Percentiles rank a stretch among this genome's conserved stretches.
Evolutionary conservation across 129 eudicot genomes (phyloP).

Genomic region (Lonicera japonica): DNA sequence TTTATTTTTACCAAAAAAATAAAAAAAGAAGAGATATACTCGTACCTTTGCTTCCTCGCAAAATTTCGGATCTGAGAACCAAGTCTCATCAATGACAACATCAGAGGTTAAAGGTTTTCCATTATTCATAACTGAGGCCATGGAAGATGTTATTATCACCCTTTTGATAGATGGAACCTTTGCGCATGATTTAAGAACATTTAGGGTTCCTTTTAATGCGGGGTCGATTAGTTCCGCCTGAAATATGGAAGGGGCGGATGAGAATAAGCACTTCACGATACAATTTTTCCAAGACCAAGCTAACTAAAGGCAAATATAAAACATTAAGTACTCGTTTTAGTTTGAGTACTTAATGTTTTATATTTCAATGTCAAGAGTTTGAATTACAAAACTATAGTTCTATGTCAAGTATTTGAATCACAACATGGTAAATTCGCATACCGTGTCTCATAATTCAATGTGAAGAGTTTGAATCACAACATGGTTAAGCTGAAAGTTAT

Average conservation of each 20-base stretch:
- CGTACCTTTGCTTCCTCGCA: slow-evolving; percentile 38
- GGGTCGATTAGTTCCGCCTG: slow-evolving; percentile 44
- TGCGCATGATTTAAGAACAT: slow-evolving; percentile 45
- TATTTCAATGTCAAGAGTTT: too few relatives aligned
- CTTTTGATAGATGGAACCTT: slow-evolving; percentile 37
- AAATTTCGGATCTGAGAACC: slow-evolving; percentile 34
- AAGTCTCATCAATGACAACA: slow-evolving; percentile 41
- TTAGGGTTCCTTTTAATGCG: slow-evolving; percentile 53
- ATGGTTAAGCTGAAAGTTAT: too few relatives aligned
- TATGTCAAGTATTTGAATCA: too few relatives aligned
- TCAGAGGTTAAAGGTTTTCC: slow-evolving; percentile 20
- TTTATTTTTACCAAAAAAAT: too few relatives aligned
- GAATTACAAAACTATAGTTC: too few relatives aligned
- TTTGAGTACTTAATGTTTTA: too few relatives aligned
- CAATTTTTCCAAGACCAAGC: not conserved
- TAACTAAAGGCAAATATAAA: not conserved
- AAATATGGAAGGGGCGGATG: not conserved
- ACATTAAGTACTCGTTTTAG: too few relatives aligned
- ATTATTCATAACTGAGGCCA: slow-evolving; percentile 28
- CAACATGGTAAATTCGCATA: too few relatives aligned
- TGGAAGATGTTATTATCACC: slow-evolving; percentile 50
- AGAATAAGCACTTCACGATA: not conserved
- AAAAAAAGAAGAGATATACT: not conserved
- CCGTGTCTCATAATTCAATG: too few relatives aligned
- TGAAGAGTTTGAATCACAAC: too few relatives aligned